Evolutionary conservation across 2,329 filamentous ascomycete species (phyloP).

Genomic region (Rhynchosporium graminicola): DNA sequence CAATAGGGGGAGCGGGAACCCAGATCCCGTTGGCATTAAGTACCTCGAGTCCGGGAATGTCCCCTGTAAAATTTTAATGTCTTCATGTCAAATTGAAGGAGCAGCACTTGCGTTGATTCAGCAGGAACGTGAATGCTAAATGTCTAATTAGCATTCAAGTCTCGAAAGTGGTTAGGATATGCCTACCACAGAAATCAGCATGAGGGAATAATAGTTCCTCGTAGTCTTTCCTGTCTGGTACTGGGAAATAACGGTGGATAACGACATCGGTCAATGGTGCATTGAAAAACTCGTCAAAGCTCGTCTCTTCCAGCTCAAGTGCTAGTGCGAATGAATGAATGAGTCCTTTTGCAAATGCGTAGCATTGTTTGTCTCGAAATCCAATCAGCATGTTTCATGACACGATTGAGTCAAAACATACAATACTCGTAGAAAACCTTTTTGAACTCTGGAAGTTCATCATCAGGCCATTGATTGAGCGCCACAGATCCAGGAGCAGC

Average conservation of each 20-base stretch:
- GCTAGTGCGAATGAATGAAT: conserved; percentile 14
- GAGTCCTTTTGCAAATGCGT: conserved; percentile 10
- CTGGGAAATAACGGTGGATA: conserved; percentile 13
- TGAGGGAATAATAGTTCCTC: conserved; percentile 12
- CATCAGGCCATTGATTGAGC: conserved; percentile 19
- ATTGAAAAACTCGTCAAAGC: conserved; percentile 13
- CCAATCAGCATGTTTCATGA: background rate
- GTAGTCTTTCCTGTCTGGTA: conserved; percentile 5
- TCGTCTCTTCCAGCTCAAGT: conserved; percentile 9
- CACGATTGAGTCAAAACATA: background rate
- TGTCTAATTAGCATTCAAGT: background rate
- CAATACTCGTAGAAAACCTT: conserved; percentile 16
- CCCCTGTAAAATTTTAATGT: background rate
- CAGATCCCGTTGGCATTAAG: conserved; percentile 16
- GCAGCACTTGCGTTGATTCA: conserved; percentile 8
- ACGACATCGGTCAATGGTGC: conserved; percentile 6
- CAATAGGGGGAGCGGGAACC: conserved; percentile 8
- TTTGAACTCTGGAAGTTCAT: conserved; percentile 13
- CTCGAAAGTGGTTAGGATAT: background rate
- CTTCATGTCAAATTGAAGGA: too few relatives aligned
- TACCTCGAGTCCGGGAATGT: conserved; percentile 15
- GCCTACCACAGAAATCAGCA: conserved; percentile 13
- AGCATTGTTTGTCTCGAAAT: conserved; percentile 1
- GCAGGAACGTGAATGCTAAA: conserved; percentile 8
- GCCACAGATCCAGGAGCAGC: background rate